These are phyloP conservation scores for Candolleomyces eurysporus DNA, from an alignment of 768 basidiomycete genomes.

Conservation along the genomic window DNA sequence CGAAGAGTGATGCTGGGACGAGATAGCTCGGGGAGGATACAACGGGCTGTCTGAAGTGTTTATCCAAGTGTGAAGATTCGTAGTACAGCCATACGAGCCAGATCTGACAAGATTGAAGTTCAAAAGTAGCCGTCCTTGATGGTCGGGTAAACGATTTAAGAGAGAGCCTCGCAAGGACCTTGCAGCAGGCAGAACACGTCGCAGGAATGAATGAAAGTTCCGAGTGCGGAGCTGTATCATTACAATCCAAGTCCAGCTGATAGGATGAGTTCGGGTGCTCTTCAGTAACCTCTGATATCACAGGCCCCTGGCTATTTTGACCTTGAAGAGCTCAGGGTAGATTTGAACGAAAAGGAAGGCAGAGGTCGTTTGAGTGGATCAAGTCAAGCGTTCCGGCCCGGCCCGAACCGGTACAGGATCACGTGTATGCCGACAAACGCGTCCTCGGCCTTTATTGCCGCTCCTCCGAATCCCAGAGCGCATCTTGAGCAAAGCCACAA, in stretches of 20 bases:
- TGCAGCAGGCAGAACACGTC: not conserved
- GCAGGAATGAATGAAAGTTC: not conserved
- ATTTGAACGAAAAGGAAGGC: no score
- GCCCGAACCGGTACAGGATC: not conserved
- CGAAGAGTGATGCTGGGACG: not conserved
- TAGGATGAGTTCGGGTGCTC: no score
- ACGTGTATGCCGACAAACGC: not conserved
- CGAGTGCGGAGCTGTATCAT: not conserved
- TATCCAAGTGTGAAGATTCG: conserved; percentile 5
- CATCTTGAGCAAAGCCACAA: no score
- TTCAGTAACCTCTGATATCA: no score
- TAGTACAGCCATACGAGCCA: not conserved
- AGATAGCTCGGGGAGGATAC: not conserved
- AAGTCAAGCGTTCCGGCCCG: not conserved
- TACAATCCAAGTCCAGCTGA: no score
- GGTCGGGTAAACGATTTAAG: conserved; percentile 3
- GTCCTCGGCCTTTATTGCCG: not conserved
- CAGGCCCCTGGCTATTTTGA: no score
- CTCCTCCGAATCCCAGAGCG: no score
- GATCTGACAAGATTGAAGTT: conserved; percentile 2
- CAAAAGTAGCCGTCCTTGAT: conserved; percentile 8
- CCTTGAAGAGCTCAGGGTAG: no score
- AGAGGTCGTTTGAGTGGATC: not conserved
- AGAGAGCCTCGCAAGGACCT: not conserved
- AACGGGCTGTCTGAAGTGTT: conserved; percentile 4